Conservation (phyloP, 306 rosid genomes). For the Ormosia semicastrata region DNA sequence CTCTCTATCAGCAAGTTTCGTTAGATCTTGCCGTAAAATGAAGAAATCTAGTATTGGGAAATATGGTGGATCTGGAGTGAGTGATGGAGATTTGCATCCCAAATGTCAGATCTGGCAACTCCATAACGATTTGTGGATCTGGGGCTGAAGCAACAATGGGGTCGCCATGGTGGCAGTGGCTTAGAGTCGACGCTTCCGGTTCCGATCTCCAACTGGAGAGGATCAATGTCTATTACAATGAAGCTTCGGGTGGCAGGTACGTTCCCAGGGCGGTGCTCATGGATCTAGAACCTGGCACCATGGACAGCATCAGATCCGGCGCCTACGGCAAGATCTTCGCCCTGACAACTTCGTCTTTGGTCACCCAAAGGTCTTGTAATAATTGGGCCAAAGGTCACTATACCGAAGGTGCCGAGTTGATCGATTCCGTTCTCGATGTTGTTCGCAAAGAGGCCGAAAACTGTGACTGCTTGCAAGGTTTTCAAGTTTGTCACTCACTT, state of each 20-base stretch:
- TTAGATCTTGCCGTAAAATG: no score
- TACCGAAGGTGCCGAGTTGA: conserved; percentile 43
- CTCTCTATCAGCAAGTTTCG: no score
- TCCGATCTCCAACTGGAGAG: conserved; percentile 28
- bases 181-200: not conserved
- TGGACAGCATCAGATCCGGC: conserved; percentile 46
- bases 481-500: conserved; percentile 46
- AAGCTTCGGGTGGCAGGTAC: conserved; percentile 29
- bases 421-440: conserved; percentile 40
- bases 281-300: conserved; percentile 47
- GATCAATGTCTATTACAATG: conserved; percentile 42
- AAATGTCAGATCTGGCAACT: no score
- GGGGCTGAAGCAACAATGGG: no score
- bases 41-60: no score
- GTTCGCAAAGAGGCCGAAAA: conserved; percentile 49
- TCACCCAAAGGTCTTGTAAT: conserved; percentile 57
- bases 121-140: no score
- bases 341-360: conserved; percentile 44
- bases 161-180: no score
- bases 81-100: no score
- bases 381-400: conserved; percentile 69
- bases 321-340: conserved; percentile 36
- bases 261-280: conserved; percentile 41
- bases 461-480: conserved; percentile 47
- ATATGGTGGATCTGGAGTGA: no score